phyloP scores from a whole-genome alignment of 345 rosid species.

The Acer yangbiense region DNA sequence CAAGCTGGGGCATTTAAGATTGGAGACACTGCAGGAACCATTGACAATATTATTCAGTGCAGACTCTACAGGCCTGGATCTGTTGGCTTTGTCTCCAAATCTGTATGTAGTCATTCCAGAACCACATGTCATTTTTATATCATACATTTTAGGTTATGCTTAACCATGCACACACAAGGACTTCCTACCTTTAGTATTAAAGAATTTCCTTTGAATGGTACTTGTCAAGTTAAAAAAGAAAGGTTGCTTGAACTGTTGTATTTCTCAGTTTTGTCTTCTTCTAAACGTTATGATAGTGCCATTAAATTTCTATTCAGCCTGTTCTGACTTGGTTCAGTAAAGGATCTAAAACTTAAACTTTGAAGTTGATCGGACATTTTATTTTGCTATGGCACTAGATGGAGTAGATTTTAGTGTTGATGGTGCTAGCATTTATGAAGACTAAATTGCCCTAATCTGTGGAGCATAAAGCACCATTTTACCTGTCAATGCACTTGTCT shows the following conservation, averaged over 20 bases:
- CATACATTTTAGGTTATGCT: neutral
- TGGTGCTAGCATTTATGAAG: neutral
- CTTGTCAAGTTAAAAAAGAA: neutral
- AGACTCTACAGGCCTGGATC: conserved; percentile 97
- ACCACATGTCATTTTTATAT: conserved; percentile 2
- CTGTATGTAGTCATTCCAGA: conserved; percentile 54
- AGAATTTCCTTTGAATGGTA: neutral
- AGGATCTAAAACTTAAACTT: neutral
- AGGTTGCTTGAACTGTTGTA: neutral
- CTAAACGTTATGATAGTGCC: neutral
- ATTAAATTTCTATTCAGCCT: neutral
- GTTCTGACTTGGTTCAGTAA: neutral
- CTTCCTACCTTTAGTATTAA: neutral
- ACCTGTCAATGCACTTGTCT: neutral
- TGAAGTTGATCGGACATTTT: neutral
- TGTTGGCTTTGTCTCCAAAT: conserved; percentile 97
- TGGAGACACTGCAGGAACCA: conserved; percentile 99
- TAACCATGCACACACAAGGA: neutral
- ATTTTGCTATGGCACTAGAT: neutral
- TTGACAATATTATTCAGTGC: conserved; percentile 89
- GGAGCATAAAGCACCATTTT: neutral
- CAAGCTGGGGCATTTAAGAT: conserved; percentile 99
- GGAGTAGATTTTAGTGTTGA: neutral
- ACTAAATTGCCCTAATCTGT: neutral
- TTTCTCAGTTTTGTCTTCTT: neutral